Conservation (phyloP, 352 stramenopile species). For the Globisporangium recalcitrans region DNA sequence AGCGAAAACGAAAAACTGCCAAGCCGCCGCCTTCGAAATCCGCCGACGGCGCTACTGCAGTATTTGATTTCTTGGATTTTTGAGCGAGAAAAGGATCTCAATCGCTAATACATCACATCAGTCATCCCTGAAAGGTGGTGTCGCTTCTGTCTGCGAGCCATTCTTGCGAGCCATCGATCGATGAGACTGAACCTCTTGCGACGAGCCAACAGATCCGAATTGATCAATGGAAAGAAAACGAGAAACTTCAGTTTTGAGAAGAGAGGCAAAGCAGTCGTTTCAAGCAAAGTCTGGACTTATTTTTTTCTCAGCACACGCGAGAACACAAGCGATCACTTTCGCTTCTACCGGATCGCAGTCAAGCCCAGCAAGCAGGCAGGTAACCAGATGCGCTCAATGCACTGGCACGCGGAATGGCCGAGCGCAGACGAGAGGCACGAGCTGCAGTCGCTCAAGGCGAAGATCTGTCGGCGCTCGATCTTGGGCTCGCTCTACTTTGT, state of each 20-base stretch:
- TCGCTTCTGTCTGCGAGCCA: neutral
- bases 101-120: neutral
- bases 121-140: neutral
- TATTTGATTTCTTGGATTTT: slow-evolving; percentile 4
- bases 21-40: neutral
- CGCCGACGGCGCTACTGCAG: neutral
- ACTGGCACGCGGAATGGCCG: slow-evolving; percentile 12
- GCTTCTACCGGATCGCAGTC: neutral
- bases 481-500: slow-evolving; percentile 26
- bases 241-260: slow-evolving; percentile 2
- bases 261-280: neutral
- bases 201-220: neutral
- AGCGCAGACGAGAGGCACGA: slow-evolving; percentile 23
- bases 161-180: neutral
- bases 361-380: neutral
- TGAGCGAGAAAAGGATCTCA: neutral
- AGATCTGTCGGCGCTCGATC: slow-evolving; percentile 25
- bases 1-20: neutral
- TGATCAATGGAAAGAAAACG: neutral
- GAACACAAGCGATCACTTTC: neutral
- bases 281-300: neutral
- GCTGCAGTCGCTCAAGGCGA: slow-evolving; percentile 26
- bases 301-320: neutral
- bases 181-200: neutral
- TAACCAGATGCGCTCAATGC: slow-evolving; percentile 1